These are phyloP conservation scores for Trametes sanguinea DNA, from an alignment of 768 basidiomycete genomes.

Conservation along the genomic window DNA sequence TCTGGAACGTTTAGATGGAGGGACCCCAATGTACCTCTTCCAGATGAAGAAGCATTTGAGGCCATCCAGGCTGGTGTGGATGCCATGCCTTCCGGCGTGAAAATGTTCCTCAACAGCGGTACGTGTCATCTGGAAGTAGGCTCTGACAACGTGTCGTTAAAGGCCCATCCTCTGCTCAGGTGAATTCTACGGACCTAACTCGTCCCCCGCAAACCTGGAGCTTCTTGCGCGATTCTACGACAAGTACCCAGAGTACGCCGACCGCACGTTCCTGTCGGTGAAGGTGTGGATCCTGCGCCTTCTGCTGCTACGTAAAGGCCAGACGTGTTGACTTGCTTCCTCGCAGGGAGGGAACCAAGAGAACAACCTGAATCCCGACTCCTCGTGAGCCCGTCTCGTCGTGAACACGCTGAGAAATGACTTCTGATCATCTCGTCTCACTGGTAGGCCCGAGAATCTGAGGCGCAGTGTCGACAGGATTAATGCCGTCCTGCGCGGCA, in stretches of 20 bases:
- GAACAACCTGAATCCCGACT: constrained; percentile 20
- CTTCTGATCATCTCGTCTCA: background rate
- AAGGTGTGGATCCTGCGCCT: constrained; percentile 37
- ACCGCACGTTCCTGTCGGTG: constrained; percentile 50
- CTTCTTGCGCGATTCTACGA: constrained; percentile 53
- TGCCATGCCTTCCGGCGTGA: constrained; percentile 43
- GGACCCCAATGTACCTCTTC: constrained; percentile 41
- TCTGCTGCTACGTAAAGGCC: no score
- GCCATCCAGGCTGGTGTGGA: constrained; percentile 57
- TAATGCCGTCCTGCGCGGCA: constrained; percentile 47
- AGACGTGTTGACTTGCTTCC: background rate
- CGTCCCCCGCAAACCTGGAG: constrained; percentile 46
- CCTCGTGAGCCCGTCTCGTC: constrained; percentile 30
- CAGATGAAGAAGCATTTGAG: constrained; percentile 63
- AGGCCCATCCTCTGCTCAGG: constrained; percentile 31
- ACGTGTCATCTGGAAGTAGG: constrained; percentile 2
- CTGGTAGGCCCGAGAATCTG: constrained; percentile 41
- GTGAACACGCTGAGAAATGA: background rate
- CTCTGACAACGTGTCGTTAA: no score
- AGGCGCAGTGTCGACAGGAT: constrained; percentile 49
- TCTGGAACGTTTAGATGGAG: constrained; percentile 22
- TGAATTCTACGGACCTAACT: constrained; percentile 56
- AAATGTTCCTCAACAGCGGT: constrained; percentile 56
- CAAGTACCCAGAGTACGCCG: constrained; percentile 45
- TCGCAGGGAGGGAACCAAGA: constrained; percentile 28